Conservation (phyloP, 129 eudicot species). For the Helichrysum umbraculigerum region DNA sequence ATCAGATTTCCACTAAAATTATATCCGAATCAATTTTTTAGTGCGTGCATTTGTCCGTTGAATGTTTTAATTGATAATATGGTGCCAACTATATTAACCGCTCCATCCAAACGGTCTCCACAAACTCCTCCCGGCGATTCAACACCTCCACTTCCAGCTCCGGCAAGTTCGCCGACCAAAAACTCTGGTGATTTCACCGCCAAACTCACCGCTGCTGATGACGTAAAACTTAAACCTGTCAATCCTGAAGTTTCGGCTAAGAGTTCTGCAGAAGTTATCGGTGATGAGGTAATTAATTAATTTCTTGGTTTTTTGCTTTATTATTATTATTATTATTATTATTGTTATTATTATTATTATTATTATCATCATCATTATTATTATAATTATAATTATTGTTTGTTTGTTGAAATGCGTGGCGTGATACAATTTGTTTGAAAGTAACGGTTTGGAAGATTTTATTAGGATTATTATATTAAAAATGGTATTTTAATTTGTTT, state of each 20-base stretch:
- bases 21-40: background rate
- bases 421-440: conserved; percentile 29
- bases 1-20: conserved; percentile 22
- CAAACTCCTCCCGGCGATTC: background rate
- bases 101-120: conserved; percentile 23
- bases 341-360: background rate
- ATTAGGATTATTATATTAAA: conserved; percentile 4
- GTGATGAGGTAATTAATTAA: conserved; percentile 24
- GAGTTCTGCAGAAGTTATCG: conserved; percentile 19
- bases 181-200: conserved; percentile 19
- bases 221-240: conserved; percentile 12
- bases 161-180: conserved; percentile 2
- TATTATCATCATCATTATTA: background rate
- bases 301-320: background rate
- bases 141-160: background rate
- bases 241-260: conserved; percentile 20
- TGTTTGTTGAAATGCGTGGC: background rate
- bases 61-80: conserved; percentile 21
- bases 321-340: background rate
- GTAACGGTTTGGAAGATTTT: background rate
- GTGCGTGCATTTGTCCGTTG: background rate
- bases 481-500: background rate
- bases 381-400: too few relatives aligned
- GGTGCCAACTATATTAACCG: conserved; percentile 29
- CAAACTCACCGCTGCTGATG: conserved; percentile 16